A percentile compares a stretch with the other conserved stretches of the same genome.
These are phyloP conservation scores for Nicotiana attenuata DNA, from an alignment of 257 asterid species.

Conservation along the genomic window DNA sequence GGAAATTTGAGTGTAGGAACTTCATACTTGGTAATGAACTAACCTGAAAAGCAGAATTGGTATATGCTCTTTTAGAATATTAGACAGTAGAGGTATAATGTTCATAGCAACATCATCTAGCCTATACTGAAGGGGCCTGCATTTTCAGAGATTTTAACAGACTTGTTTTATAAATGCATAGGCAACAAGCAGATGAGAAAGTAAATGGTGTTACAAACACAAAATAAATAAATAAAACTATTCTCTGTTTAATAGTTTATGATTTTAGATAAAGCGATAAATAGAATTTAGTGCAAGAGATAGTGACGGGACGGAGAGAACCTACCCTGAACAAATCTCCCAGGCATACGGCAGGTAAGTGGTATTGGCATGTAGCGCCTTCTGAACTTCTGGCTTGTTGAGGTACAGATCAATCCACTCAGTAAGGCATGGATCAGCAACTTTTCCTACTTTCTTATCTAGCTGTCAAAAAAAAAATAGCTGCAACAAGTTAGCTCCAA, in stretches of 20 bases:
- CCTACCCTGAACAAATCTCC: conserved; percentile 21
- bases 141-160: background rate
- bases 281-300: background rate
- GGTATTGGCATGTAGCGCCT: conserved; percentile 22
- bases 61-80: conserved; percentile 12
- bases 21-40: background rate
- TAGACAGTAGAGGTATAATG: conserved; percentile 18
- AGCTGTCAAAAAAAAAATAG: background rate
- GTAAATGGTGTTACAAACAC: background rate
- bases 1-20: background rate
- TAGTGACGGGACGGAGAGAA: background rate
- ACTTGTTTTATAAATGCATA: background rate
- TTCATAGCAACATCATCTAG: background rate
- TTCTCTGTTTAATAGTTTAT: background rate
- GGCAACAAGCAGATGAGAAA: background rate
- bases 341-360: conserved; percentile 7
- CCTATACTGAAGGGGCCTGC: conserved; percentile 19
- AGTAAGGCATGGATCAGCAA: conserved; percentile 20
- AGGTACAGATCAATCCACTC: conserved; percentile 9
- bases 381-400: conserved; percentile 20
- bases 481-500: background rate
- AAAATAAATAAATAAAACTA: too few species aligned
- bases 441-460: background rate
- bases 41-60: conserved; percentile 29
- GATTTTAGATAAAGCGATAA: background rate